Base-by-base conservation (phyloP, 805 yeast genomes). In the Wickerhamomyces silvicola region DNA sequence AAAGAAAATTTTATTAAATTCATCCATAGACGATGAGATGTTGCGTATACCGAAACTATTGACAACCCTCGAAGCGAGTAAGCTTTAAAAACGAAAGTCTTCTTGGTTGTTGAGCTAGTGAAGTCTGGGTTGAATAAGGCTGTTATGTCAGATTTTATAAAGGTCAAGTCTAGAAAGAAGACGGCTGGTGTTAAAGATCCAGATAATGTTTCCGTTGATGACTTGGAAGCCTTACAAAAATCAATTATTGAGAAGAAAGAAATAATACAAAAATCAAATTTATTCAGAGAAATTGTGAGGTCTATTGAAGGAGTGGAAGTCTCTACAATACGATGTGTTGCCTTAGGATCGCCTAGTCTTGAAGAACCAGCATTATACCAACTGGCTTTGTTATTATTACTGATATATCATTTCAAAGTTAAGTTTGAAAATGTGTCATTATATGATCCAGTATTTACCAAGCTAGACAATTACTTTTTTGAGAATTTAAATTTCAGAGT, bases 301-400 rank as follows among this genome's bases (percentile, higher is more conserved):
- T 27, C 43, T 0, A 30, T 62, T 6, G 32, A 35, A 4, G 22
- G 24, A 3, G 21, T 8, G 4, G 12, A 31, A 5, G 40, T 61
- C 9, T 38, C 32, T 2, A 43, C 37, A 18, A 65, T 83, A 38
- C 60, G 86, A 43, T 82, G 90, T 45, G 54, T 83, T 19, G 94
- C 90, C 0, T 57, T 83, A 14, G 94, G 94, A 0, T 65, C 76
- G 5, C 81, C 85, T 4, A 54, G 70, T 10, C 70, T 69, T 6
- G 78, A 73, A 33, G 52, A 47, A n/a, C 70, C 72, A 16, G 81
- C 90, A 2, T 56, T 74, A 24, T 81, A 68, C 50, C 94, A 83
- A 54, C 49, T 81, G 8, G 87, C 86, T 1, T 52, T 75, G 29
- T 49, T 81, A 17, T 34, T 59, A n/a, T 61, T 68, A 13, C 24